Conservation (phyloP, 129 eudicot species). For the Pittosporum tobira region DNA sequence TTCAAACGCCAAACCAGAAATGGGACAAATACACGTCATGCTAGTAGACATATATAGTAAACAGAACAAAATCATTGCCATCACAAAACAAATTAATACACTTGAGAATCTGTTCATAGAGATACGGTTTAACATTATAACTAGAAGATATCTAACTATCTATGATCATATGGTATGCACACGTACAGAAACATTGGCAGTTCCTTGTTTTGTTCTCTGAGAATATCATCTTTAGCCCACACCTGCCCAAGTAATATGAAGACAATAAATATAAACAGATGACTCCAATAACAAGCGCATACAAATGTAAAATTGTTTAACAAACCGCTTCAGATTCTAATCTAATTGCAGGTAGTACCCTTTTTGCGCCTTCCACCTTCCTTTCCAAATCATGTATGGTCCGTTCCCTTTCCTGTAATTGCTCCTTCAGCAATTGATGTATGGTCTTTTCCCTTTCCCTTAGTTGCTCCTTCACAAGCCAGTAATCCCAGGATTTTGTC, state of each 20-base stretch:
- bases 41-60: background rate
- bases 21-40: too few relatives aligned
- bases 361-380: slow-evolving; percentile 67
- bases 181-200: slow-evolving; percentile 55
- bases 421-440: too few relatives aligned
- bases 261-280: background rate
- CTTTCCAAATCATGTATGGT: slow-evolving; percentile 67
- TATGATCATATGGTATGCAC: background rate
- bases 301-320: slow-evolving; percentile 2
- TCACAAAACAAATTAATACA: too few relatives aligned
- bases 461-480: slow-evolving; percentile 54
- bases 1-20: too few relatives aligned
- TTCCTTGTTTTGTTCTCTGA: slow-evolving; percentile 81
- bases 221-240: slow-evolving; percentile 96
- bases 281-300: background rate
- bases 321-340: slow-evolving; percentile 75
- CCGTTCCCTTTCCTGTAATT: too few relatives aligned
- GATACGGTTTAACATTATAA: too few relatives aligned
- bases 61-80: background rate
- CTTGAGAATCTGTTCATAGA: too few relatives aligned
- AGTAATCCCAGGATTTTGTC: slow-evolving; percentile 4
- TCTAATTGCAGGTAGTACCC: slow-evolving; percentile 71
- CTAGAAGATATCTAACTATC: too few relatives aligned
- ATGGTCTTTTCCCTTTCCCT: slow-evolving; percentile 66
- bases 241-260: slow-evolving; percentile 35